phyloP scores from a whole-genome alignment of 2,329 filamentous ascomycete species.

The Arachnopeziza araneosa region DNA sequence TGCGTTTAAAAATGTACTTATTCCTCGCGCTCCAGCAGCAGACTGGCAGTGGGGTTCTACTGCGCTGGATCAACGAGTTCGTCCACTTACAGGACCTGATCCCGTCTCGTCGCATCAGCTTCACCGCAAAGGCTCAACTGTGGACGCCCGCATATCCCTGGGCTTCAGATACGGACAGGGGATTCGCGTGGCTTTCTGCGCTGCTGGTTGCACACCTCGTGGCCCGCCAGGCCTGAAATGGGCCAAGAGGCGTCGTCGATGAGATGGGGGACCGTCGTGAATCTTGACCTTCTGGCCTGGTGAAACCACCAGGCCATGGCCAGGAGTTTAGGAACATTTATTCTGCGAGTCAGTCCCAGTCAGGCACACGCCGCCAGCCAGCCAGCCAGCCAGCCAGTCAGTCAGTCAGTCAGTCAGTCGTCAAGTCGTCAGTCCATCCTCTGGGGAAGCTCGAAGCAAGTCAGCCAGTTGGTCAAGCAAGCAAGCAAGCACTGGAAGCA shows the following conservation, averaged over 20 bases:
- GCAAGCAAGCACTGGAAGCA: too few relatives aligned
- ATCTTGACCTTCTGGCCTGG: background rate
- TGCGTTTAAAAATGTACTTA: background rate
- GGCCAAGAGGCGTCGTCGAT: background rate
- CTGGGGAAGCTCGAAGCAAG: too few relatives aligned
- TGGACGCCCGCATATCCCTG: background rate
- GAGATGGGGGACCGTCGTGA: background rate
- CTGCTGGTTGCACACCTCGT: background rate
- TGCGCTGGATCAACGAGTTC: background rate
- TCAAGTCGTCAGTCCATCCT: too few relatives aligned
- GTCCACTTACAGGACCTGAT: background rate
- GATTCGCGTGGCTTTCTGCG: background rate
- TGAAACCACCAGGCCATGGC: background rate
- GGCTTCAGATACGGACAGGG: background rate
- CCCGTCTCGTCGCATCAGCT: background rate
- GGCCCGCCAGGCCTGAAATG: background rate
- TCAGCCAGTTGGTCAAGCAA: too few relatives aligned
- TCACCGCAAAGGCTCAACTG: background rate
- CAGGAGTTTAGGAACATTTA: background rate
- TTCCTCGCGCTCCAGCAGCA: background rate
- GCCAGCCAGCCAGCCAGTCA: too few relatives aligned
- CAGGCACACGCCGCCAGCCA: background rate
- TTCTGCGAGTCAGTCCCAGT: background rate
- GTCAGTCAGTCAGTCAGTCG: too few relatives aligned
- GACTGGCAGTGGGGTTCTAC: background rate